Evolutionary conservation across 805 yeast genomes (phyloP).

Genomic region (Zygoascus flipseniorum): DNA sequence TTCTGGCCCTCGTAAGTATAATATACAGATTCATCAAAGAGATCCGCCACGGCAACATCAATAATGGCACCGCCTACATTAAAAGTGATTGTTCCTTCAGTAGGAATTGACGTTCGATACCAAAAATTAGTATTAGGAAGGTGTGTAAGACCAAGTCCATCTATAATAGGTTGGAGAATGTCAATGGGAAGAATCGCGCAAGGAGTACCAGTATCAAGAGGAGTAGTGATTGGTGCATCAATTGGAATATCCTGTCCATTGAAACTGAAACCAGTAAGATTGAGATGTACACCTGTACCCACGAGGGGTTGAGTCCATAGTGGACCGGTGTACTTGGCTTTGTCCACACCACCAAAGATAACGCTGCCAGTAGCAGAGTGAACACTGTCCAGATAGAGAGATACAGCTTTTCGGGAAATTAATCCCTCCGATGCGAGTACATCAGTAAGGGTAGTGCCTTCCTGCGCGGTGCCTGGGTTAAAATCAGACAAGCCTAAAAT

Average conservation of each 20-base stretch:
- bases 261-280: slow-evolving; percentile 9
- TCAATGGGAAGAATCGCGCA: slow-evolving; percentile 9
- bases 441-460: not conserved
- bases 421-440: slow-evolving; percentile 31
- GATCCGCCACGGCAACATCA: no score
- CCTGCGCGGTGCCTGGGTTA: not conserved
- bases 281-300: slow-evolving; percentile 17
- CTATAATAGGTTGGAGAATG: not conserved
- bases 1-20: no score
- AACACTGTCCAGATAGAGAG: slow-evolving; percentile 35
- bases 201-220: slow-evolving; percentile 15
- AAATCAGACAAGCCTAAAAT: not conserved
- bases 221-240: slow-evolving; percentile 3
- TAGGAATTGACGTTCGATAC: no score
- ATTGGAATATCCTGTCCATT: not conserved
- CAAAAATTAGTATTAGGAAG: no score
- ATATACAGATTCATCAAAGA: no score
- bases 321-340: slow-evolving; percentile 12
- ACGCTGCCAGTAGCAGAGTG: slow-evolving; percentile 30
- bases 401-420: slow-evolving; percentile 35
- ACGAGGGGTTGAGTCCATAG: slow-evolving; percentile 21
- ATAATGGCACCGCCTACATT: no score
- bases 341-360: slow-evolving; percentile 37
- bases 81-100: no score
- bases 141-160: slow-evolving; percentile 9